Evolutionary conservation across 352 stramenopile species (phyloP).

Genomic region (Pythium rishiriense): DNA sequence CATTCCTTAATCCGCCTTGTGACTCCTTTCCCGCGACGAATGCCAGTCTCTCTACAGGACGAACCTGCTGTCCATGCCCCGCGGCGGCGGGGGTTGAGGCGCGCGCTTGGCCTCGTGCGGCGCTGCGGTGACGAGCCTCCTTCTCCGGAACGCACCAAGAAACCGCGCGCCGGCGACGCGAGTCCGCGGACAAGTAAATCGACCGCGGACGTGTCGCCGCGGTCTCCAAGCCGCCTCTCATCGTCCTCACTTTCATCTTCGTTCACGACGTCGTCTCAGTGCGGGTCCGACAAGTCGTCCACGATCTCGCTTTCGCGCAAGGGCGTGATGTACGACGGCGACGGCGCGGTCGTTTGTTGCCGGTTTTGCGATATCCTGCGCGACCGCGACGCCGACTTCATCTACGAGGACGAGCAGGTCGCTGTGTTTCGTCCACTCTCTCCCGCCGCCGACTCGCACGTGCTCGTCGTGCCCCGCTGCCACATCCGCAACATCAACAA

Average conservation of each 20-base stretch:
- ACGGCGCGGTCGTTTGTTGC: constrained; percentile 68
- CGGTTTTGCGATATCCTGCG: constrained; percentile 86
- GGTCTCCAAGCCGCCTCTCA: constrained; percentile 11
- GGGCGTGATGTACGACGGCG: constrained; percentile 66
- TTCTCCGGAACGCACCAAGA: not conserved
- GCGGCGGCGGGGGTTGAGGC: constrained; percentile 10
- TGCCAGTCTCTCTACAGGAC: not conserved
- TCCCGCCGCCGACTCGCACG: constrained; percentile 70
- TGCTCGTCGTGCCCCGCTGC: constrained; percentile 78
- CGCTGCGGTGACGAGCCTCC: not conserved
- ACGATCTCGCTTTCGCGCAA: constrained; percentile 61
- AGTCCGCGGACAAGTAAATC: not conserved
- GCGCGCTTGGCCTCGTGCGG: constrained; percentile 19
- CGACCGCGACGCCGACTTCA: constrained; percentile 58
- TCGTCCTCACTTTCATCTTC: constrained; percentile 21
- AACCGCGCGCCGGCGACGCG: not conserved
- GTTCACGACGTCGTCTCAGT: constrained; percentile 24
- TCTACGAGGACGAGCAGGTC: constrained; percentile 81
- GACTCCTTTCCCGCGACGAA: not conserved
- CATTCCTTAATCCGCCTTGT: not conserved
- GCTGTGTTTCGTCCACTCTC: constrained; percentile 75
- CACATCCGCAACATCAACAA: constrained; percentile 88
- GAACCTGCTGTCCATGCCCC: not conserved
- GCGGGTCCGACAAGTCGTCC: constrained; percentile 30
- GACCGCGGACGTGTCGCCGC: not conserved